Evolutionary conservation across 2,329 filamentous ascomycete genomes (phyloP), one percentile per base, ranked within the genome.

Genomic region (Monilinia laxa): DNA sequence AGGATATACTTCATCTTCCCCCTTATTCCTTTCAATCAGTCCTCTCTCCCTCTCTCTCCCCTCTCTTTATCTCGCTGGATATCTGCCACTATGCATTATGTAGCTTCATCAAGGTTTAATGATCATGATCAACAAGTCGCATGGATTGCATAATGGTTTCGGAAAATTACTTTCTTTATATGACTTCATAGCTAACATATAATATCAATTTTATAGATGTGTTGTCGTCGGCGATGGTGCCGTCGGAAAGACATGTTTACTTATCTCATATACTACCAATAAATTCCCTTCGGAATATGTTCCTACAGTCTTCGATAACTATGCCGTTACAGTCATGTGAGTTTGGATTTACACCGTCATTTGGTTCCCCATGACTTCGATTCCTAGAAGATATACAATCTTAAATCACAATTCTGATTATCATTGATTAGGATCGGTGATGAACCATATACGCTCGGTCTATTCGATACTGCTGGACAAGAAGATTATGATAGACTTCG

Each of bases 281-380:
- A 98, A 98, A 77, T 99, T 99, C 80, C 95, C 95, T 47, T 97
- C 93, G 76, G 95, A 99, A 93, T 99, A 99, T 80, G 95, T 99
- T 68, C 95, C 95, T 63, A 99, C 95, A 40, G 95, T 99, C 71
- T 99, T 99, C 80, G 95, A 99, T 81, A 99, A 99, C 82, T 99
- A 99, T 86, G 95, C 95, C 67, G 95, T 99, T 79, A 99, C 95
- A 73, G 95, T 99, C 74, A 99, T 99, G 95, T 97, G 85, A 89
- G 93, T 89, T 60, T 28, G 23, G 10, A 60, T 51, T 38, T 49
- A 60, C 42, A 49, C 45, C 58, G 45, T 51, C 58, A 51, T 49
- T 51, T 38, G 35, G 51, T 47, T 54, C 31, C 28, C 52, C 51
- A 25, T 53, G 9, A 40, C 25, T 55, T 11, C 47, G 9, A 28